Percentiles rank a stretch among this genome's conserved stretches.
These are phyloP conservation scores for Vitis hybrid DNA, from an alignment of 177 flowering plant genomes.

Conservation along the genomic window DNA sequence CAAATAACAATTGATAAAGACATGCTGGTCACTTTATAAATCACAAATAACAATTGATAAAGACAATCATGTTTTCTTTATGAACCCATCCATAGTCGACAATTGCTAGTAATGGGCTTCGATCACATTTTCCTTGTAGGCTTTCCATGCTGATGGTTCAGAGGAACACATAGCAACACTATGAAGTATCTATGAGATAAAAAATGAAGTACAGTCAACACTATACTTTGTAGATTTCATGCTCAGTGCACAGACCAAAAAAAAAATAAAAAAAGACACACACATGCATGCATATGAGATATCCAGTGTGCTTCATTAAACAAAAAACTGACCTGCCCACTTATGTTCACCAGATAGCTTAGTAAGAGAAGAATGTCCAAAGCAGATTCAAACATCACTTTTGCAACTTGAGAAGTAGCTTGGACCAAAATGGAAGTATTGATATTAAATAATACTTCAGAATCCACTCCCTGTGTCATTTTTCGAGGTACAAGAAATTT, in stretches of 20 bases:
- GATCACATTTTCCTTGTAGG: background rate
- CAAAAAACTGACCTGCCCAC: constrained; percentile 72
- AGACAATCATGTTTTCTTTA: background rate
- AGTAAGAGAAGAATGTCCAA: constrained; percentile 67
- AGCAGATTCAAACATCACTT: constrained; percentile 80
- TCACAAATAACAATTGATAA: background rate
- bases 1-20: background rate
- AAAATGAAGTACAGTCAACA: too few relatives aligned
- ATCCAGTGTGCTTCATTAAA: background rate
- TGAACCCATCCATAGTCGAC: background rate
- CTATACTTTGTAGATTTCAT: background rate
- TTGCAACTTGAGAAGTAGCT: constrained; percentile 79
- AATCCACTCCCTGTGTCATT: constrained; percentile 28
- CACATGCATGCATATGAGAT: background rate
- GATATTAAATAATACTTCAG: constrained; percentile 32
- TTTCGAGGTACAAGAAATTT: constrained; percentile 68
- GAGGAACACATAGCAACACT: background rate
- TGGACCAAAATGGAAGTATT: constrained; percentile 52
- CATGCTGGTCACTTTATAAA: background rate
- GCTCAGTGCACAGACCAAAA: background rate
- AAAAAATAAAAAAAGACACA: background rate
- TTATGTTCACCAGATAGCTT: constrained; percentile 57
- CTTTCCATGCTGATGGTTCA: background rate
- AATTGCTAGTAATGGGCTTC: background rate
- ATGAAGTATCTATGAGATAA: background rate